Conservation (phyloP, 2,329 filamentous ascomycete species). For the Penicillium griseofulvum region DNA sequence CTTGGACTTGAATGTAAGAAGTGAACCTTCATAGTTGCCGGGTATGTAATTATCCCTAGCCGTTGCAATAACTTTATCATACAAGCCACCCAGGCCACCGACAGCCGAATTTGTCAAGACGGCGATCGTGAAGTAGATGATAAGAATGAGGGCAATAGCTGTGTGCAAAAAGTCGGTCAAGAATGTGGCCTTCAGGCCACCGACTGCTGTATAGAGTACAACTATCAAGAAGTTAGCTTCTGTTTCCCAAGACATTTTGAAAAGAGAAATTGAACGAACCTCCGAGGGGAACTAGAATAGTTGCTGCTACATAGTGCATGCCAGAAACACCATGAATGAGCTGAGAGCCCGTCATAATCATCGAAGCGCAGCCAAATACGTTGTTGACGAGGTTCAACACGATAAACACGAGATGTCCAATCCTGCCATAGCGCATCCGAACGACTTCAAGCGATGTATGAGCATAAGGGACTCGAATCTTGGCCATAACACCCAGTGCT, state of each 20-base stretch:
- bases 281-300: slow-evolving; percentile 48
- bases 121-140: slow-evolving; percentile 50
- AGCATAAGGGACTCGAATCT: slow-evolving; percentile 51
- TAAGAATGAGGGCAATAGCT: slow-evolving; percentile 47
- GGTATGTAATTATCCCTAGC: slow-evolving; percentile 43
- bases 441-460: slow-evolving; percentile 54
- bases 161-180: slow-evolving; percentile 52
- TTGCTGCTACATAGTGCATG: slow-evolving; percentile 50
- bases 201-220: slow-evolving; percentile 49
- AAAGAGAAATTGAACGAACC: slow-evolving; percentile 27
- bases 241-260: not conserved
- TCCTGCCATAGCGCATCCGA: slow-evolving; percentile 47
- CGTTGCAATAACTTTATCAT: slow-evolving; percentile 48
- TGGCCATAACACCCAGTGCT: slow-evolving; percentile 49
- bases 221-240: slow-evolving; percentile 28
- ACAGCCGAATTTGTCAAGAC: slow-evolving; percentile 46
- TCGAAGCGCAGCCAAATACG: slow-evolving; percentile 46
- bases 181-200: slow-evolving; percentile 52
- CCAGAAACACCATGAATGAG: slow-evolving; percentile 49
- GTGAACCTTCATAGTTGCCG: slow-evolving; percentile 49
- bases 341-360: slow-evolving; percentile 49
- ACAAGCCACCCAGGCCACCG: slow-evolving; percentile 45
- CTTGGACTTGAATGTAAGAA: slow-evolving; percentile 51
- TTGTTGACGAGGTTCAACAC: slow-evolving; percentile 45
- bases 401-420: slow-evolving; percentile 44